These are phyloP conservation scores for Elaeis oleifera DNA, from an alignment of 202 grass and related monocot genomes.

Conservation along the genomic window DNA sequence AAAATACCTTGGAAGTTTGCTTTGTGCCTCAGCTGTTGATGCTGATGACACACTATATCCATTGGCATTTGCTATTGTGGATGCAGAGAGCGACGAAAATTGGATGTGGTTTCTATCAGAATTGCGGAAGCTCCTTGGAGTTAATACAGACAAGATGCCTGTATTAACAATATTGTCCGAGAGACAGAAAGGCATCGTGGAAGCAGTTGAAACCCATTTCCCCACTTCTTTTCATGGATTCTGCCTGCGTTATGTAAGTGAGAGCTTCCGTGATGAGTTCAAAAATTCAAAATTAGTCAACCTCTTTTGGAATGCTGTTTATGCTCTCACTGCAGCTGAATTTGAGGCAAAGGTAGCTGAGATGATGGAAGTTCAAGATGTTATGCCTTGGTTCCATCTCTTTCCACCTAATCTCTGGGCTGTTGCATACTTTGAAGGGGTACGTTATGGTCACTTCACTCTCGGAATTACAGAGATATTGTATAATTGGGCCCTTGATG, in stretches of 20 bases:
- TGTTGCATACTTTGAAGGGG: slow-evolving; percentile 77
- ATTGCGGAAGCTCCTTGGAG: slow-evolving; percentile 83
- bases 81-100: slow-evolving; percentile 76
- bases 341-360: slow-evolving; percentile 84
- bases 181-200: slow-evolving; percentile 55
- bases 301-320: slow-evolving; percentile 91
- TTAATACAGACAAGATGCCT: slow-evolving; percentile 96
- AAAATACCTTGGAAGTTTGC: slow-evolving; percentile 85
- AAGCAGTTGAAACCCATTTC: slow-evolving; percentile 67
- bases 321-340: slow-evolving; percentile 66
- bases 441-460: slow-evolving; percentile 85
- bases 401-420: slow-evolving; percentile 91
- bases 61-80: slow-evolving; percentile 79
- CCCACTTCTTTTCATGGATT: slow-evolving; percentile 87
- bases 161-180: slow-evolving; percentile 84
- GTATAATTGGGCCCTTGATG: slow-evolving; percentile 80
- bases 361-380: slow-evolving; percentile 93
- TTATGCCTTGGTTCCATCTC: slow-evolving; percentile 70
- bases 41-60: slow-evolving; percentile 77
- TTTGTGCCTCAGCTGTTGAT: slow-evolving; percentile 93
- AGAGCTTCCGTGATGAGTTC: slow-evolving; percentile 92
- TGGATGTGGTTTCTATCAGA: slow-evolving; percentile 99
- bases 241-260: slow-evolving; percentile 79
- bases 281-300: slow-evolving; percentile 96
- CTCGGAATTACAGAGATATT: slow-evolving; percentile 69